Evolutionary conservation across 495 filamentous ascomycete genomes (phyloP).

Genomic region (Darksidea phi): DNA sequence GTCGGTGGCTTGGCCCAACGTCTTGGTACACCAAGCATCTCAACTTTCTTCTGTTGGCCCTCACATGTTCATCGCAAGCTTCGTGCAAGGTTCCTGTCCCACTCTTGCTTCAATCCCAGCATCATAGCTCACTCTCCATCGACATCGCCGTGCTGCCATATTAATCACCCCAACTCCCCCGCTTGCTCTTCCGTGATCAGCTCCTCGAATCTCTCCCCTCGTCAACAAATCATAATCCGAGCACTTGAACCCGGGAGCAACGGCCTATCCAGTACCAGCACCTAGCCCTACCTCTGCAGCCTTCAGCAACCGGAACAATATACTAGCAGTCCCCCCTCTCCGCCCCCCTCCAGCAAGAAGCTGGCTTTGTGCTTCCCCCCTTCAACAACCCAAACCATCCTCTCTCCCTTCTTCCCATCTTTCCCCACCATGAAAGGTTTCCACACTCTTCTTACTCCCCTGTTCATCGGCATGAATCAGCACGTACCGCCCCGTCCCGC

Average conservation of each 20-base stretch:
- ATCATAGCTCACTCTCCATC: too few species aligned
- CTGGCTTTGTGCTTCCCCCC: constrained; percentile 64
- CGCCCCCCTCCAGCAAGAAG: constrained; percentile 53
- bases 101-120: too few species aligned
- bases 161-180: constrained; percentile 53
- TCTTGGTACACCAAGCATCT: too few species aligned
- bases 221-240: constrained; percentile 63
- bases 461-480: constrained; percentile 56
- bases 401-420: constrained; percentile 56
- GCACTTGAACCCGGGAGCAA: constrained; percentile 65
- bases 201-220: constrained; percentile 45
- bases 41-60: too few species aligned
- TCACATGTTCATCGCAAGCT: too few species aligned
- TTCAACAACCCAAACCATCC: constrained; percentile 66
- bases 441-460: constrained; percentile 49
- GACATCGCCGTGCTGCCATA: constrained; percentile 30
- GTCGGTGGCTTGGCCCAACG: neutral
- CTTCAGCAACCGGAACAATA: constrained; percentile 43
- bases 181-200: constrained; percentile 51
- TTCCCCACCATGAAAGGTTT: constrained; percentile 63
- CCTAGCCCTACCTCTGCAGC: neutral
- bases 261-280: constrained; percentile 43
- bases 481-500: constrained; percentile 60
- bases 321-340: constrained; percentile 56
- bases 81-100: too few species aligned